Percentiles rank a stretch among this genome's conserved stretches.
phyloP scores from a whole-genome alignment of 1,284 basidiomycete genomes.

The Agroathelia rolfsii region DNA sequence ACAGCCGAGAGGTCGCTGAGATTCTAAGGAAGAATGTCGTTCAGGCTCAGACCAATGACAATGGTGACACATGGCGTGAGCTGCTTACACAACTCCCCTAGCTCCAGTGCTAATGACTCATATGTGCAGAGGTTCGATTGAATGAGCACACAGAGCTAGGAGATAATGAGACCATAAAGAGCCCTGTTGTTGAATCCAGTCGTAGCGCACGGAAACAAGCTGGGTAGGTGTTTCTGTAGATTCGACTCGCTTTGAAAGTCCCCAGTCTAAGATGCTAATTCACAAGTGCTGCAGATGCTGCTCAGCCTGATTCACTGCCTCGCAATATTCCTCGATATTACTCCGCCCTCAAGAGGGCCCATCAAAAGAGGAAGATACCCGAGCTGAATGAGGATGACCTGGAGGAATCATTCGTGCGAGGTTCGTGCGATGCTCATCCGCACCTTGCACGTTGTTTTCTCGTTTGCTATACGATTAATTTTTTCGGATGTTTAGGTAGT shows the following conservation, averaged over 20 bases:
- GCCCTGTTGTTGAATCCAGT: slow-evolving; percentile 31
- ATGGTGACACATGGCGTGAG: slow-evolving; percentile 46
- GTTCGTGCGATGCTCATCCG: slow-evolving; percentile 33
- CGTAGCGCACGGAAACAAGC: slow-evolving; percentile 35
- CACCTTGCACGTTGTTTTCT: slow-evolving; percentile 6
- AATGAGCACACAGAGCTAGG: slow-evolving; percentile 67
- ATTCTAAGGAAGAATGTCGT: slow-evolving; percentile 64
- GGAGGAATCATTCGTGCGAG: slow-evolving; percentile 70
- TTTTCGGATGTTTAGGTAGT: slow-evolving; percentile 40
- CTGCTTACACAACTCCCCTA: slow-evolving; percentile 6
- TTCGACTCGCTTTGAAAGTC: slow-evolving; percentile 10
- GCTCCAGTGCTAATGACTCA: slow-evolving; percentile 3
- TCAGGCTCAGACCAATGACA: slow-evolving; percentile 41
- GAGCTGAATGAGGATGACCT: slow-evolving; percentile 63
- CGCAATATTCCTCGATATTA: slow-evolving; percentile 34
- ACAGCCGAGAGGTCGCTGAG: slow-evolving; percentile 56
- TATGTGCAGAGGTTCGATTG: slow-evolving; percentile 43
- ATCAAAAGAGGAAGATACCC: slow-evolving; percentile 50
- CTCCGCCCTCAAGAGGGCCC: slow-evolving; percentile 59
- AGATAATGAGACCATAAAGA: slow-evolving; percentile 61
- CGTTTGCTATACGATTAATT: slow-evolving; percentile 4
- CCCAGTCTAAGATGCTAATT: slow-evolving; percentile 16
- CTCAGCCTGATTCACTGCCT: slow-evolving; percentile 23
- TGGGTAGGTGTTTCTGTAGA: slow-evolving; percentile 21
- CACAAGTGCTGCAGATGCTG: slow-evolving; percentile 30